phyloP scores from a whole-genome alignment of 768 basidiomycete species.

The Leccinum obscurum region DNA sequence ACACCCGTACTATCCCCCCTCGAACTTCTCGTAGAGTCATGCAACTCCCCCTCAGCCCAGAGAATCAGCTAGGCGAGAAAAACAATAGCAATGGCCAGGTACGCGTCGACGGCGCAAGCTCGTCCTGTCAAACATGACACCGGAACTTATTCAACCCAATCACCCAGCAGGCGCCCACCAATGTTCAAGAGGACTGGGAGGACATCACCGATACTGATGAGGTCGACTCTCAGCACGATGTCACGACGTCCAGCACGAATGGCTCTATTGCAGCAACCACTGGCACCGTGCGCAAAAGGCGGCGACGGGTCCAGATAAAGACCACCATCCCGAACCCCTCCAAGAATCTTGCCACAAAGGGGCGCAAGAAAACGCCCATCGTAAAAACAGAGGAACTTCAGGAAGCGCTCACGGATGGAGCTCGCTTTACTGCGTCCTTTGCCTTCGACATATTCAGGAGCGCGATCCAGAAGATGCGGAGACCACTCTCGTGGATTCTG shows the following conservation, averaged over 20 bases:
- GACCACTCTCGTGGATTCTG: conserved; percentile 55
- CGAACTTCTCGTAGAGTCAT: conserved; percentile 2
- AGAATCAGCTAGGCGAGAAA: conserved; percentile 2
- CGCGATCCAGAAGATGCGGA: conserved; percentile 51
- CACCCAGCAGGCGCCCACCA: conserved; percentile 1
- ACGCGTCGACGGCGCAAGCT: background rate
- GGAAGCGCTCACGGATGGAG: conserved; percentile 23
- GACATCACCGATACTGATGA: conserved; percentile 29
- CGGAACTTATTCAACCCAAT: background rate
- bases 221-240: conserved; percentile 10
- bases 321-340: conserved; percentile 22
- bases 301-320: conserved; percentile 24
- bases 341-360: conserved; percentile 17
- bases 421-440: conserved; percentile 39
- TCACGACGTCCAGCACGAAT: conserved; percentile 3
- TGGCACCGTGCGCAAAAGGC: conserved; percentile 28
- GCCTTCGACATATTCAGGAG: conserved; percentile 46
- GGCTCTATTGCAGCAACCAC: conserved; percentile 4
- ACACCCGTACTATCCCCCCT: too few relatives aligned
- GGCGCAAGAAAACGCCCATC: conserved; percentile 29
- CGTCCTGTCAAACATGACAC: background rate
- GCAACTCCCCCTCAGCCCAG: conserved; percentile 9
- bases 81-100: conserved; percentile 10
- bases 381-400: conserved; percentile 31
- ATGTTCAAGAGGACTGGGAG: background rate